Conservation (phyloP, 2,329 filamentous ascomycete genomes). For the Aspergillus aculeatus region DNA sequence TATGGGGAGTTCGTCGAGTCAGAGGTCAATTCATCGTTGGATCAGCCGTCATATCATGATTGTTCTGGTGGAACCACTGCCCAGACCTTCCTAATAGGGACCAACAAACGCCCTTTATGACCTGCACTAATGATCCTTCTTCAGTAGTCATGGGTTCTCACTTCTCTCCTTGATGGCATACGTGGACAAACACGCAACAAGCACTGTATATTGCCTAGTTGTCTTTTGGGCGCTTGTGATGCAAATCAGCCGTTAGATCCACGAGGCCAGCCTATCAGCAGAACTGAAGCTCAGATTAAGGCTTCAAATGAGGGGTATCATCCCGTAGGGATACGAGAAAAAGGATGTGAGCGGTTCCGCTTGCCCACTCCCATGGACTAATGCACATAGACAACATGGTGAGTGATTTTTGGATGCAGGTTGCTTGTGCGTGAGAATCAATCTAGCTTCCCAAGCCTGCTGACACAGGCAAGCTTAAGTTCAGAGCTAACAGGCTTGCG, state of each 20-base stretch:
- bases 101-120: neutral
- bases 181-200: neutral
- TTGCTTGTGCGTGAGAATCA: neutral
- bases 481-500: neutral
- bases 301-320: neutral
- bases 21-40: neutral
- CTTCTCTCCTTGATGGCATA: neutral
- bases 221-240: neutral
- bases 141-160: neutral
- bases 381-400: neutral
- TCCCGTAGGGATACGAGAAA: neutral
- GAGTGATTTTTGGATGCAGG: neutral
- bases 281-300: neutral
- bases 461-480: neutral
- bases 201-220: neutral
- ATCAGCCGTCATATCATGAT: neutral
- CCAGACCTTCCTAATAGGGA: conserved; percentile 3
- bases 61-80: neutral
- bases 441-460: neutral
- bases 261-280: neutral
- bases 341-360: neutral
- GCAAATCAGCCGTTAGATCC: conserved; percentile 6
- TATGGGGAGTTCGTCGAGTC: neutral
- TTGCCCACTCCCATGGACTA: neutral
- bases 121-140: neutral